phyloP scores from a whole-genome alignment of 1,139 yeast genomes.

The Pneumocystis canis region DNA sequence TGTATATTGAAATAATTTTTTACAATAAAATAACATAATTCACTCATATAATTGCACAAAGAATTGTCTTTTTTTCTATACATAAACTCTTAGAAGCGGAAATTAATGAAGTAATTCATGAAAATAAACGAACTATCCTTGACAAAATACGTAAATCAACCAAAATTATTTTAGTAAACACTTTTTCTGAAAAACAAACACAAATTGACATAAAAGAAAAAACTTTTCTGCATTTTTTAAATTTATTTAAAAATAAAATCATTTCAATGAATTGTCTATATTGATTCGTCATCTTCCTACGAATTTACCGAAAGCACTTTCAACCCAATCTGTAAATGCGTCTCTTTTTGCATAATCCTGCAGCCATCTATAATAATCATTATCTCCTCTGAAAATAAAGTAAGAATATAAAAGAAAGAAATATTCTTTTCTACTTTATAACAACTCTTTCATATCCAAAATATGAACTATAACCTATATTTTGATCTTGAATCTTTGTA shows the following conservation, averaged over 20 bases:
- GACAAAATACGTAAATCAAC: neutral
- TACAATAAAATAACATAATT: neutral
- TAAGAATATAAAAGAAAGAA: neutral
- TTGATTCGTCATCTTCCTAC: neutral
- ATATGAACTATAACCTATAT: neutral
- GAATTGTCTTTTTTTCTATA: neutral
- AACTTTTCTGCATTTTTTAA: too few relatives aligned
- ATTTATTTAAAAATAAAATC: too few relatives aligned
- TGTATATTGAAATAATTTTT: neutral
- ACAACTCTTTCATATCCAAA: neutral
- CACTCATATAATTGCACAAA: neutral
- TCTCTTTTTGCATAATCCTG: neutral
- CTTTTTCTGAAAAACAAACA: neutral
- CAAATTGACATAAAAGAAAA: neutral
- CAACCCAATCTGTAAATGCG: neutral
- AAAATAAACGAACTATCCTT: neutral
- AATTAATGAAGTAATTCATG: neutral
- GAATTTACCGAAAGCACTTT: neutral
- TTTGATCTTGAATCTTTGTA: neutral
- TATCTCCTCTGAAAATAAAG: neutral
- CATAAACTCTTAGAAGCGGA: neutral
- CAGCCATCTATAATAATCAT: neutral
- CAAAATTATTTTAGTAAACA: too few relatives aligned
- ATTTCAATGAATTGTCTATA: neutral
- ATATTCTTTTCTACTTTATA: neutral